Conservation (phyloP, 139 green algal species). For the Chlorella sp. region DNA sequence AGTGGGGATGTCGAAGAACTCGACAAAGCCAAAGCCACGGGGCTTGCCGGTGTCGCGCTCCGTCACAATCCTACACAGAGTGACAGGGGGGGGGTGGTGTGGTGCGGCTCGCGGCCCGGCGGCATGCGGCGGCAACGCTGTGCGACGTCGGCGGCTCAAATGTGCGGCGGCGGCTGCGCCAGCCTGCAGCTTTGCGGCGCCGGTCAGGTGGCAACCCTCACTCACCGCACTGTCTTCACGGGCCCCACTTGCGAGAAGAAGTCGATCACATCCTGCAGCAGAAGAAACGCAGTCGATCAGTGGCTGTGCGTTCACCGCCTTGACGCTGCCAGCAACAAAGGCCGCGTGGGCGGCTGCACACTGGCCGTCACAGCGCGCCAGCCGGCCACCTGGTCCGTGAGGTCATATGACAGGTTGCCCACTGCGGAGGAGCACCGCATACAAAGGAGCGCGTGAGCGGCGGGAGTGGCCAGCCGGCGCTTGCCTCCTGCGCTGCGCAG, state of each 20-base stretch:
- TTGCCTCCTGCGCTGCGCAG: too few relatives aligned
- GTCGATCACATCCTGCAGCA: slow-evolving; percentile 45
- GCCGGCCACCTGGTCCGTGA: too few relatives aligned
- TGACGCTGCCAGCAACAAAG: too few relatives aligned
- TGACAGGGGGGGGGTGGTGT: not conserved
- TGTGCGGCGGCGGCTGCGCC: not conserved
- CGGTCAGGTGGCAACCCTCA: not conserved
- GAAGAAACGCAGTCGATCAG: too few relatives aligned
- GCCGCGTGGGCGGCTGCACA: too few relatives aligned
- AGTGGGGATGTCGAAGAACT: slow-evolving; percentile 89
- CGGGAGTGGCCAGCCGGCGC: too few relatives aligned
- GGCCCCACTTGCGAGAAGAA: slow-evolving; percentile 44
- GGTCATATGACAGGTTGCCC: slow-evolving; percentile 43
- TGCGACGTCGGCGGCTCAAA: not conserved
- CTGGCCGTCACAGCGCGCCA: too few relatives aligned
- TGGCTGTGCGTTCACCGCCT: too few relatives aligned
- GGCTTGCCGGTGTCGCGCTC: slow-evolving; percentile 93
- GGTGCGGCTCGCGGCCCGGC: not conserved
- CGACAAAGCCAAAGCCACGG: slow-evolving; percentile 95
- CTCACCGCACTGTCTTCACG: slow-evolving; percentile 41
- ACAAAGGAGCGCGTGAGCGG: not conserved
- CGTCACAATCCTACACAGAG: slow-evolving; percentile 75
- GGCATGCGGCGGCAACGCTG: not conserved
- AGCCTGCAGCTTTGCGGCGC: not conserved
- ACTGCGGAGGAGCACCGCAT: slow-evolving; percentile 19